Conservation (phyloP, 106 monocot genomes). For the Xerophyta viscosa region DNA sequence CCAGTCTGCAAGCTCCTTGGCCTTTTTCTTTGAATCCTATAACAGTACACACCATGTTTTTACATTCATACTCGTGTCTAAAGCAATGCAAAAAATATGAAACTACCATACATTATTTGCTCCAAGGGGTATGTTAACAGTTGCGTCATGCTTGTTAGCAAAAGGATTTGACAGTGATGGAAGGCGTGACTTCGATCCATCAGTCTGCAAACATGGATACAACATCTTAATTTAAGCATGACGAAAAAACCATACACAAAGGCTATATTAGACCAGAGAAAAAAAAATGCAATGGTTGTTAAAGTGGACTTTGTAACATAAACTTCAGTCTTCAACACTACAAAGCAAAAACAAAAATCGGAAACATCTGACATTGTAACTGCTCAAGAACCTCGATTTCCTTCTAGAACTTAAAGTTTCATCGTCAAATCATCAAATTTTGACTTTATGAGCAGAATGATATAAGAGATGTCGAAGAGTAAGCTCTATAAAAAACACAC, state of each 20-base stretch:
- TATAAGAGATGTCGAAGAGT: no score
- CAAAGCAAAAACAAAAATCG: no score
- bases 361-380: no score
- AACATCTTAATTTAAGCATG: background rate
- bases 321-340: no score
- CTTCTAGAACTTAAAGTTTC: no score
- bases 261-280: background rate
- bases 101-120: conserved; percentile 24
- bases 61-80: background rate
- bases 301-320: no score
- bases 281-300: no score
- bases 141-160: conserved; percentile 37
- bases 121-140: conserved; percentile 39
- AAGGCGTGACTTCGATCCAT: background rate
- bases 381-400: no score
- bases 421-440: no score
- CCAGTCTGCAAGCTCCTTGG: conserved; percentile 52
- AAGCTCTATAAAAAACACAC: no score
- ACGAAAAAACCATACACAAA: background rate
- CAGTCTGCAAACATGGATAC: conserved; percentile 1
- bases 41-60: background rate
- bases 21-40: conserved; percentile 47
- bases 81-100: background rate
- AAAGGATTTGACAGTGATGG: conserved; percentile 13
- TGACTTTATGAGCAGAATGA: no score